These are phyloP conservation scores for Sugiyamaella mastotermitis DNA, from an alignment of 805 yeast species.

Conservation along the genomic window DNA sequence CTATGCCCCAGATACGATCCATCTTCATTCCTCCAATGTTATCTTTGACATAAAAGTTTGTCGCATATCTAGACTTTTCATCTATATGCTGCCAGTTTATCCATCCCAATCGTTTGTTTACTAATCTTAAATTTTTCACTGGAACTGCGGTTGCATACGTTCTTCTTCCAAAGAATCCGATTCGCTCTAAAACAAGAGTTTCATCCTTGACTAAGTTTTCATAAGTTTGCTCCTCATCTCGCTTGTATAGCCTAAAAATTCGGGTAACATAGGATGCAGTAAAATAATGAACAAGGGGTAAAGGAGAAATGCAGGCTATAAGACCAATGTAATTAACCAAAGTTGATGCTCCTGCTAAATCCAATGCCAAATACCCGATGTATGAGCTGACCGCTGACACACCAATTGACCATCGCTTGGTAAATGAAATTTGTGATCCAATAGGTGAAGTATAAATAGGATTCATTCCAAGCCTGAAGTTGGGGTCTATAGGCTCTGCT, in stretches of 20 bases:
- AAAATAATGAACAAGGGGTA: constrained; percentile 51
- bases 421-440: constrained; percentile 52
- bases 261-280: constrained; percentile 65
- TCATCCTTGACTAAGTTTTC: constrained; percentile 59
- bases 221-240: constrained; percentile 53
- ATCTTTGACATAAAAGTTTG: constrained; percentile 55
- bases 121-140: constrained; percentile 41
- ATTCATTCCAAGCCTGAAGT: constrained; percentile 49
- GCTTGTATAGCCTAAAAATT: constrained; percentile 63
- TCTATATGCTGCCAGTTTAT: constrained; percentile 38
- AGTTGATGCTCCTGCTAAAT: constrained; percentile 48
- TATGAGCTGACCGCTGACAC: constrained; percentile 56
- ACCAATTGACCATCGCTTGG: constrained; percentile 57
- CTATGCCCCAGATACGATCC: constrained; percentile 84
- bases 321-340: constrained; percentile 39
- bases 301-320: constrained; percentile 43
- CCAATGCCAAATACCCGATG: constrained; percentile 53
- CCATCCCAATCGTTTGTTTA: constrained; percentile 42
- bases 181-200: constrained; percentile 58
- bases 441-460: constrained; percentile 64
- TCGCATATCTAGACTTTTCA: constrained; percentile 26
- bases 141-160: constrained; percentile 57
- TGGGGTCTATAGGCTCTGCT: constrained; percentile 43
- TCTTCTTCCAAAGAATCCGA: constrained; percentile 60
- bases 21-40: constrained; percentile 75